Conservation (phyloP, 257 asterid genomes). For the Paulownia fortunei region DNA sequence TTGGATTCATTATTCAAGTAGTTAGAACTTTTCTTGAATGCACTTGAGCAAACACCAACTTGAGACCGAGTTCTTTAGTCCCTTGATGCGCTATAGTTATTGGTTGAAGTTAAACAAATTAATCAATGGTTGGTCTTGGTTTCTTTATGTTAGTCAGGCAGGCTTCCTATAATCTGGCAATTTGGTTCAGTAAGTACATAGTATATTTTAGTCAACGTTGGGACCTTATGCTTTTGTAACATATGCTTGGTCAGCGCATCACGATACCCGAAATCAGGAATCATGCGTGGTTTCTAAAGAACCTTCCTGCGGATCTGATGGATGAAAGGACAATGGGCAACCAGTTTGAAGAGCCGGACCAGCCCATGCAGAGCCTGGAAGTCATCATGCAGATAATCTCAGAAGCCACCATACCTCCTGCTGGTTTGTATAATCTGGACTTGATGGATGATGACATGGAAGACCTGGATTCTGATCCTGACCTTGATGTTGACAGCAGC, state of each 20-base stretch:
- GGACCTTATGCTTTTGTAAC: slow-evolving; percentile 3
- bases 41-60: not conserved
- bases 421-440: slow-evolving; percentile 70
- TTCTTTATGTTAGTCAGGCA: not conserved
- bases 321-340: slow-evolving; percentile 61
- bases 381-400: slow-evolving; percentile 90
- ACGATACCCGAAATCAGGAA: slow-evolving; percentile 74
- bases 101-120: not conserved
- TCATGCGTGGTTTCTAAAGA: slow-evolving; percentile 81
- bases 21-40: too few species aligned
- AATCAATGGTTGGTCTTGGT: not conserved
- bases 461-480: slow-evolving; percentile 90
- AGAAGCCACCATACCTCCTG: slow-evolving; percentile 91
- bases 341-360: slow-evolving; percentile 87
- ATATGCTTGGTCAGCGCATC: slow-evolving; percentile 67
- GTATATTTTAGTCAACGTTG: not conserved
- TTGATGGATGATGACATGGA: slow-evolving; percentile 93
- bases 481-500: slow-evolving; percentile 92
- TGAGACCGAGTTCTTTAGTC: slow-evolving; percentile 1
- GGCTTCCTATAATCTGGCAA: not conserved
- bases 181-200: not conserved
- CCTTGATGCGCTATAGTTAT: not conserved
- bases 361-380: slow-evolving; percentile 89
- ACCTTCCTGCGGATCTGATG: slow-evolving; percentile 92
- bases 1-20: too few species aligned